Evolutionary conservation across 2,329 filamentous ascomycete species (phyloP).

Genomic region (Cytospora mali): DNA sequence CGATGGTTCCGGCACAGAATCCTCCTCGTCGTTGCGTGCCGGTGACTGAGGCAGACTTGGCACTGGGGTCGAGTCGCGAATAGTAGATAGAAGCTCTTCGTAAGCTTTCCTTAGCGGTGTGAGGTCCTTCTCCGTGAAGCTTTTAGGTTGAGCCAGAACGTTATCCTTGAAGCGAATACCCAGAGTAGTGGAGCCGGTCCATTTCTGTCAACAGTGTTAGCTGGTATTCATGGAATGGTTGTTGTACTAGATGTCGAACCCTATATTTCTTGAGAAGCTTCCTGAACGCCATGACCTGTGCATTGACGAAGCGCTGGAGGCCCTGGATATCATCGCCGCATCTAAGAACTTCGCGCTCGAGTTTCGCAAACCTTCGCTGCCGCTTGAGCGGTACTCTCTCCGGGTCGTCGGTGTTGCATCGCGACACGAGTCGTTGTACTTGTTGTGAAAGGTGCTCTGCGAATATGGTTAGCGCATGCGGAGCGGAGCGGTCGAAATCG

Average conservation of each 20-base stretch:
- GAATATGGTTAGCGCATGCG: background rate
- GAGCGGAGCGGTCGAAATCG: background rate
- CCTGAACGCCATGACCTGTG: constrained; percentile 74
- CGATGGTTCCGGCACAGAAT: constrained; percentile 19
- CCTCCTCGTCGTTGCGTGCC: constrained; percentile 35
- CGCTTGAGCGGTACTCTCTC: constrained; percentile 47
- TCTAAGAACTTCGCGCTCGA: constrained; percentile 53
- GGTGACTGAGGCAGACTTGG: constrained; percentile 46
- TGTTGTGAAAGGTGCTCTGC: constrained; percentile 53
- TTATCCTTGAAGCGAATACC: constrained; percentile 67
- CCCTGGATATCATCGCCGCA: constrained; percentile 73
- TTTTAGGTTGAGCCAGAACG: constrained; percentile 67
- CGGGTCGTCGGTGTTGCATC: constrained; percentile 41
- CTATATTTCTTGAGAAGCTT: constrained; percentile 87
- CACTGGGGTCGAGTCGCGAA: constrained; percentile 50
- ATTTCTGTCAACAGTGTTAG: constrained; percentile 58
- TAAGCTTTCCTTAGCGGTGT: constrained; percentile 44
- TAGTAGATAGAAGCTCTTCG: constrained; percentile 50
- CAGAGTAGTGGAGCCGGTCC: constrained; percentile 73
- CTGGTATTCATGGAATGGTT: background rate
- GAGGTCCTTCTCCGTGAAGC: constrained; percentile 71
- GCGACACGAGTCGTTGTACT: constrained; percentile 51
- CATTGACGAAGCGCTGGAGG: constrained; percentile 71
- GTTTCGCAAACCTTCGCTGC: constrained; percentile 56
- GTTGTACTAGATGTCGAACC: constrained; percentile 43